Evolutionary conservation across 805 yeast genomes (phyloP), one percentile per base, ranked within the genome.

Genomic region (Starmerella kuoi): DNA sequence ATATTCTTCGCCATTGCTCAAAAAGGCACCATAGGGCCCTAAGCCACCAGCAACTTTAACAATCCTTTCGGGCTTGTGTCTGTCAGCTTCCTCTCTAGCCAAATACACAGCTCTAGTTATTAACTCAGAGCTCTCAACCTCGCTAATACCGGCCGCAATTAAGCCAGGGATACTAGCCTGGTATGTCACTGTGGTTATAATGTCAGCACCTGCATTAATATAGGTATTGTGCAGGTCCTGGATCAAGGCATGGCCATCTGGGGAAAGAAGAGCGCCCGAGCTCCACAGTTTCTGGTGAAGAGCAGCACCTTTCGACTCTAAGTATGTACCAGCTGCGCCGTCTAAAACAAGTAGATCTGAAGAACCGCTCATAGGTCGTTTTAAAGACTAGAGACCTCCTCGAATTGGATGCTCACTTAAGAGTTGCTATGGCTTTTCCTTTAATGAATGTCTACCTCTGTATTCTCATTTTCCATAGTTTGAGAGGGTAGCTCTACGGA

Each of bases 21-120:
- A 55, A 49, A 61, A 74, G 0, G 87, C 81, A 1, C 87, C 93
- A 56, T 73, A 83, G 0, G 94, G 84, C 0, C 94, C 94, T 28
- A 81, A 60, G 6, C 82, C 73, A 0, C 82, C 93, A 1, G 73
- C 73, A 4, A 77, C 65, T 7, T 9, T 1, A 32, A 51, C 53
- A 2, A 20, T 28, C 25, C 30, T n/a, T 11, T 27, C 20, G 2
- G 31, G 43, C 11, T 25, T 17, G n/a, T 23, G 14, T 19, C 37
- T 44, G 22, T 35, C 42, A 9, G 59, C 55, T 0, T 56, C 64
- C n/a, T 48, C 46, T 4, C 46, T 45, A 0, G 62, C 66, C 7
- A 57, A 21, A 8, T 31, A 26, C 17, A 58, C 59, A n/a, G 44
- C 52, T 11, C 15, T 5, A 2, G 46, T 42, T 15, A 50, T 48